A percentile compares a stretch with the other conserved stretches of the same genome.
phyloP scores from a whole-genome alignment of 2,329 filamentous ascomycete genomes.

The Colletotrichum limetticola region DNA sequence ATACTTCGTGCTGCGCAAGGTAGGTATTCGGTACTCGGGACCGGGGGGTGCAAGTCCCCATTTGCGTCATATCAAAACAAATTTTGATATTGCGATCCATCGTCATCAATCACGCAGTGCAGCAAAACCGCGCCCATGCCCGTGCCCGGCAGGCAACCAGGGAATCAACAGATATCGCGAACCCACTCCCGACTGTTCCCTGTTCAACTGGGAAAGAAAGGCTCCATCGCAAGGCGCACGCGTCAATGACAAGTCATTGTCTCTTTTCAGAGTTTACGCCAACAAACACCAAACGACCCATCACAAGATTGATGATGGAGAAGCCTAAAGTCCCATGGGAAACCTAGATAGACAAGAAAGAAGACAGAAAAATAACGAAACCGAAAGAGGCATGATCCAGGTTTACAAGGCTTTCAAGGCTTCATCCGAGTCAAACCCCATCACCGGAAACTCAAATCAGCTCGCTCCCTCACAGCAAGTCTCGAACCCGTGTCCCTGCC shows the following conservation, averaged over 20 bases:
- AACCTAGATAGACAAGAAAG: neutral
- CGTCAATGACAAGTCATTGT: neutral
- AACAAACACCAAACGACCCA: neutral
- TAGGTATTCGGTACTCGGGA: constrained; percentile 1
- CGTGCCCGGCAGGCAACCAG: neutral
- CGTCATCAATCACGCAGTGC: neutral
- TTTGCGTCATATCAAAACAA: constrained; percentile 18
- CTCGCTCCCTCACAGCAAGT: neutral
- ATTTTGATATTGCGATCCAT: neutral
- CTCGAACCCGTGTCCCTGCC: neutral
- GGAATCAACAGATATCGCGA: neutral
- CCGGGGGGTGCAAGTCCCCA: neutral
- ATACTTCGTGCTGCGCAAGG: neutral
- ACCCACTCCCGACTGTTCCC: neutral
- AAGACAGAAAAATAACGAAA: neutral
- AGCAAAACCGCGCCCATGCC: neutral
- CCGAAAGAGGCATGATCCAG: neutral
- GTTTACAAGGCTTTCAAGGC: neutral
- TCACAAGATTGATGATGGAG: neutral
- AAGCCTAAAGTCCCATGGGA: neutral
- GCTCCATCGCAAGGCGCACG: neutral
- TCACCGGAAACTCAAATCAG: neutral
- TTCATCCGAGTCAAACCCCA: neutral
- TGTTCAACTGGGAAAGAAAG: neutral
- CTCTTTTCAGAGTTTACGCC: neutral